A percentile compares a stretch with the other conserved stretches of the same genome.
phyloP scores from a whole-genome alignment of 169 alveolate species.

The Theileria orientalis region DNA sequence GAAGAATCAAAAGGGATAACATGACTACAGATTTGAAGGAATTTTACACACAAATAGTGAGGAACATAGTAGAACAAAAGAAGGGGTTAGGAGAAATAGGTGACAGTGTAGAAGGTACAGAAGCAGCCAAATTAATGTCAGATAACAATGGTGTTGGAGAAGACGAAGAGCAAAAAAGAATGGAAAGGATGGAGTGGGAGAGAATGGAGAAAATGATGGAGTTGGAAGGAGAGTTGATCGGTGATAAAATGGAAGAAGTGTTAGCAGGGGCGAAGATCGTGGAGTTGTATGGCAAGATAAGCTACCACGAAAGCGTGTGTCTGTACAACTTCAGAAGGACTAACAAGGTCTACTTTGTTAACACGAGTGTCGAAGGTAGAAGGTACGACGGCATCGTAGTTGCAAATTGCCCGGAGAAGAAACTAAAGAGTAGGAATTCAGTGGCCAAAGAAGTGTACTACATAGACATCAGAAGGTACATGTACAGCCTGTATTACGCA shows the following conservation, averaged over 20 bases:
- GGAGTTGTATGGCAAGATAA: background rate
- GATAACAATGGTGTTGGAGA: background rate
- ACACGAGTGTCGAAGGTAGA: background rate
- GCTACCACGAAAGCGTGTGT: background rate
- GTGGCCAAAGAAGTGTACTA: background rate
- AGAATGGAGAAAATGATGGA: too few species aligned
- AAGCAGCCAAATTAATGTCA: too few species aligned
- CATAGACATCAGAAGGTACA: background rate
- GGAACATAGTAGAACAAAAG: background rate
- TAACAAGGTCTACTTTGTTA: background rate
- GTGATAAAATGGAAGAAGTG: background rate
- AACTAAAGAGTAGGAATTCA: too few species aligned
- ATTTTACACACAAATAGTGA: too few species aligned
- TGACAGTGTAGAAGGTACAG: too few species aligned
- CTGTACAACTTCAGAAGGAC: background rate
- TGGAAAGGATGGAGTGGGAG: background rate
- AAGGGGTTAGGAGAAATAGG: too few species aligned
- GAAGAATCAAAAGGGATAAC: too few species aligned
- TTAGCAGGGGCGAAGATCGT: background rate
- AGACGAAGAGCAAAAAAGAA: background rate
- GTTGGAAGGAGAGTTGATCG: background rate
- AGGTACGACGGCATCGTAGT: background rate
- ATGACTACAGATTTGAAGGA: background rate
- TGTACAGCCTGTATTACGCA: background rate
- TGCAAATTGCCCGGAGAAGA: background rate